Base-by-base conservation (phyloP, 768 basidiomycete species). In the Multifurca ochricompacta region DNA sequence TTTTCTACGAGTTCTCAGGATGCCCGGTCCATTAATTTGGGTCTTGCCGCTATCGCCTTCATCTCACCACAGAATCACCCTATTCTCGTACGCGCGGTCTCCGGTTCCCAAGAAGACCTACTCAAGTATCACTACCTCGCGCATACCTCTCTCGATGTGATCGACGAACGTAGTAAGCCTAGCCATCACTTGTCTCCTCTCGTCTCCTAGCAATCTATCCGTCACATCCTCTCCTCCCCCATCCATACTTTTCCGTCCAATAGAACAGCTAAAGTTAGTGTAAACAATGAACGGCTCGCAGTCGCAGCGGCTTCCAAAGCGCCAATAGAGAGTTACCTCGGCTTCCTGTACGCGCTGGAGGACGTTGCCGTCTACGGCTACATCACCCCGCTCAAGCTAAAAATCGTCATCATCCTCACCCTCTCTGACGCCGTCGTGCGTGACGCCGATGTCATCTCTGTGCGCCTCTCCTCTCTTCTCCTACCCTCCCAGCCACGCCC, bases 301-400 rank as follows among this genome's bases (percentile, higher is more conserved):
- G 62, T 75, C 56, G 77, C 75, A 16, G 74, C 74, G 3, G 64
- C 70, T 14, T 62, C 71, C 27, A 91, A 89, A 68, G 71, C 78
- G 8, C 35, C 54, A 3, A 74, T 73, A 4, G 91, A 94, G 31
- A 84, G 85, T 65, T 95, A 93, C 65, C 76, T 92, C 34, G 91
- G 91, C 5, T 73, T 94, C 51, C 70, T 95, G 23, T 91, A 90
- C 67, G 78, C 85, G n/a, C 85, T 94, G 76, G 92, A 95, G 69
- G 91, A 94, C 61, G 85, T 90, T 46, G 91, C 89, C 2, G 88
- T 91, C 35, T 94, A 94, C 68, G 92, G 91, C 36, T 95, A 91
- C 69, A 80, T 92, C 46, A 92, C 90, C 9, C 89, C 91, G 11
- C 72, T 90, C 57, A 89, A 86, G 65, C 77, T 92, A 63, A 93